Evolutionary conservation across 2,329 filamentous ascomycete species (phyloP), one percentile per base, ranked within the genome.

Genomic region (Mycogone perniciosa): DNA sequence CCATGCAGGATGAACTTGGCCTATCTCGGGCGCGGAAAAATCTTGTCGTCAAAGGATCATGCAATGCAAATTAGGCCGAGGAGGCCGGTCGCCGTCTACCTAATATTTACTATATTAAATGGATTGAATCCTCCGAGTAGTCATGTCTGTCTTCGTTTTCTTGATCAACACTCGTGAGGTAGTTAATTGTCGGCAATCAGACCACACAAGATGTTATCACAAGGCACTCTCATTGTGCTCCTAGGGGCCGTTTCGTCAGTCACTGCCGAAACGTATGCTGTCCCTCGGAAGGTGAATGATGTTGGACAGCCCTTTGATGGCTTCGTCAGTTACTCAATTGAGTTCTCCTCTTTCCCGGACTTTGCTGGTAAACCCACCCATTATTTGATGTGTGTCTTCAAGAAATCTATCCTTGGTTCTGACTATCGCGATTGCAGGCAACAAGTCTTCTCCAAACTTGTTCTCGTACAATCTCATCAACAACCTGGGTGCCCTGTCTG

Each of bases 381-480:
- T 3, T 20, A 20, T 20, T 20, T 20, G 20, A 20, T 20, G 3
- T 20, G 20, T 20, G 20, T 20, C 20, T 20, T 20, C 20, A 20
- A 20, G 20, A 20, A 20, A 20, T 20, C 20, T 20, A 5, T 26
- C 43, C 31, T 33, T 31, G 4, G 10, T n/a, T 38, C 27, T 40
- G 30, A 9, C 30, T 34, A 35, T 35, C 2, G 2, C 8, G 27
- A 11, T 4, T 9, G 33, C 38, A 72, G 75, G 80, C 9, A 82
- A 82, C 58, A 62, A 64, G 6, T 76, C 76, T 0, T 58, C 61
- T 7, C 82, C 82, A 2, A 85, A 85, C 59, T 69, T 61, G 0
- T 85, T 81, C 62, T 83, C 80, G 0, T 72, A 82, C 53, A 81
- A 79, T 44, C 70, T 85, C 6, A 64, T 85, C 29, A 71, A 76